Conservation (phyloP, 2,329 filamentous ascomycete species). For the Neocucurbitaria cava region DNA sequence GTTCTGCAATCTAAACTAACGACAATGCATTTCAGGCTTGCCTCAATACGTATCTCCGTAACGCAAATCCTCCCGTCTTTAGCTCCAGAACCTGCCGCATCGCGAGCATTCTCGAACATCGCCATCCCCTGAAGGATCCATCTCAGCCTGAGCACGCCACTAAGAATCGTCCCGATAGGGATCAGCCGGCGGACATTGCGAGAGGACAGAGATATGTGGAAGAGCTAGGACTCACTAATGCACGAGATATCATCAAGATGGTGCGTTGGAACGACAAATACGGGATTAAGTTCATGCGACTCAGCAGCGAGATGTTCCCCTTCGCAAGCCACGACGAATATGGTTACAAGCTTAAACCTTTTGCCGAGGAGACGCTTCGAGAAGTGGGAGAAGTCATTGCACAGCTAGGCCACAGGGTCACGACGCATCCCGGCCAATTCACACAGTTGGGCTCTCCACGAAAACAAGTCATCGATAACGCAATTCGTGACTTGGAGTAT, state of each 20-base stretch:
- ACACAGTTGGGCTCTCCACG: constrained; percentile 89
- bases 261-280: constrained; percentile 91
- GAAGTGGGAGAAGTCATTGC: constrained; percentile 79
- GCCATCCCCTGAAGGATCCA: constrained; percentile 79
- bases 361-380: constrained; percentile 78
- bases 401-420: constrained; percentile 82
- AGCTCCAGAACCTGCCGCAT: constrained; percentile 91
- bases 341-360: constrained; percentile 83
- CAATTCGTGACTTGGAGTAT: constrained; percentile 83
- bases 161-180: constrained; percentile 84
- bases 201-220: constrained; percentile 78
- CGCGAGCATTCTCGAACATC: constrained; percentile 86
- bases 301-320: constrained; percentile 96
- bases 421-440: constrained; percentile 88
- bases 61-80: constrained; percentile 83
- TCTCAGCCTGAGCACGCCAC: constrained; percentile 78
- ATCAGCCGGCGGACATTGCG: constrained; percentile 68
- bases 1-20: constrained; percentile 25
- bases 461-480: constrained; percentile 75
- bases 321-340: constrained; percentile 89
- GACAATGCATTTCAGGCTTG: constrained; percentile 67
- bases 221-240: constrained; percentile 79
- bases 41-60: constrained; percentile 88
- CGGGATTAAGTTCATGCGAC: constrained; percentile 87
- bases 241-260: constrained; percentile 83